Evolutionary conservation across 768 basidiomycete species (phyloP), one percentile per base, ranked within the genome.

Genomic region (Boletus pseudo-olivaceus): DNA sequence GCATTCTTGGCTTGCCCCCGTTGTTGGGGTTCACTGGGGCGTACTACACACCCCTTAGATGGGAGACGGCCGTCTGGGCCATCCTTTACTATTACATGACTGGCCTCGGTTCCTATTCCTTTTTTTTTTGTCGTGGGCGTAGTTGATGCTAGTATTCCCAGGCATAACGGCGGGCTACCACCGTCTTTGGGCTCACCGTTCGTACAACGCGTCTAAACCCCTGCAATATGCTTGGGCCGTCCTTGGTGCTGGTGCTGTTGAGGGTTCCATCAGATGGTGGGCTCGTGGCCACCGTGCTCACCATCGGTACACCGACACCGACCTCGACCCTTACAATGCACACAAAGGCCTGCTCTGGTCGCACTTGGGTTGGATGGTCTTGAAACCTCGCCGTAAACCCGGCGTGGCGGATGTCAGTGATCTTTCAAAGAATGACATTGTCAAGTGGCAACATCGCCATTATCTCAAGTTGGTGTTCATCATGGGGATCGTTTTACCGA

Each of bases 201-300:
- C 91, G 0, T 99, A 96, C 72, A 98, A 97, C 67, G 97, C 96
- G 35, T 85, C 88, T 4, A 79, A 79, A 55, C 87, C 90, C 15
- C 75, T 98, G 12, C 87, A 98, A 69, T 97, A 93, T 67, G 74
- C 82, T 59, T 83, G 98, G 45, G 91, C 94, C 26, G 64, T 89
- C 19, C 80, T 85, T 10, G 97, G 96, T 47, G 87, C 93, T 2
- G 96, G 97, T 45, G 95, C 96, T 5, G 88, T 96, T 44, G 83
- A 99, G 67, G 96, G 96, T 9, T 97, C 95, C 20, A 96, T 99
- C 76, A 90, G 92, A 71, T 98, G 97, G 97, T 98, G 97, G 97
- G 88, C 88, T 20, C 84, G 97, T 49, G 95, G 95, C 45, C 97
- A 99, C 78, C 90, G 96, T 56, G 96, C 96, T 4, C 95, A 97